Evolutionary conservation across 31 red algal species (phyloP).

Genomic region (Asparagopsis taxiformis): DNA sequence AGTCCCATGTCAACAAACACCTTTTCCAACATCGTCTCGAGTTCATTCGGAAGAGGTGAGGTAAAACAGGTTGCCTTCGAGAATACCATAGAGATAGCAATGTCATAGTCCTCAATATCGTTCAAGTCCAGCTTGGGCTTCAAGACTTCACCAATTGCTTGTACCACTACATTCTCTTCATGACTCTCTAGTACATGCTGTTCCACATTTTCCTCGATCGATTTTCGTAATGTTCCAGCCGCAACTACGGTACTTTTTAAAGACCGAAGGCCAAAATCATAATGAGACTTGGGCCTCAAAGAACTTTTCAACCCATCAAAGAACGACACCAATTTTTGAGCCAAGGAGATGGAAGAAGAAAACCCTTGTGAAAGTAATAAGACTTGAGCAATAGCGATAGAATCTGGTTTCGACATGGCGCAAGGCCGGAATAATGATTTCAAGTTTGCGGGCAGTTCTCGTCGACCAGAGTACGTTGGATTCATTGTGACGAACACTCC

Average conservation of each 20-base stretch:
- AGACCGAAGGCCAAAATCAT: slow-evolving; percentile 81
- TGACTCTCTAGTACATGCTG: not conserved
- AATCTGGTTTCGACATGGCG: slow-evolving; percentile 76
- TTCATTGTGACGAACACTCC: slow-evolving; percentile 88
- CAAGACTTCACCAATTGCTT: slow-evolving; percentile 65
- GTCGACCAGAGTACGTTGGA: slow-evolving; percentile 77
- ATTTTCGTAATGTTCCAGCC: slow-evolving; percentile 33
- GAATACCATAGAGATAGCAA: slow-evolving; percentile 40
- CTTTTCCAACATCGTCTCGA: slow-evolving; percentile 25
- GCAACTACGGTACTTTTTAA: slow-evolving; percentile 66
- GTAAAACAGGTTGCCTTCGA: slow-evolving; percentile 21
- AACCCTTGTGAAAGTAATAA: slow-evolving; percentile 67
- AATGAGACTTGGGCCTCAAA: slow-evolving; percentile 50
- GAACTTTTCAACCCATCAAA: slow-evolving; percentile 38
- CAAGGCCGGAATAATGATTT: slow-evolving; percentile 80
- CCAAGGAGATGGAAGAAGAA: slow-evolving; percentile 26
- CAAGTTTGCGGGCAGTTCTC: slow-evolving; percentile 78
- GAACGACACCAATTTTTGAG: slow-evolving; percentile 41
- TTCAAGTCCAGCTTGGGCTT: slow-evolving; percentile 65
- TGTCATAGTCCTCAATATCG: slow-evolving; percentile 54
- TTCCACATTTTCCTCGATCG: not conserved
- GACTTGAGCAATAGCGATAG: slow-evolving; percentile 72
- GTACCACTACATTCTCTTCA: slow-evolving; percentile 69
- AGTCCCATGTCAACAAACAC: slow-evolving; percentile 31
- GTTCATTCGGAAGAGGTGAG: slow-evolving; percentile 28